Percentiles rank a stretch among this genome's conserved stretches.
phyloP scores from a whole-genome alignment of 805 yeast genomes.

The Trichomonascus vanleenenianus region DNA sequence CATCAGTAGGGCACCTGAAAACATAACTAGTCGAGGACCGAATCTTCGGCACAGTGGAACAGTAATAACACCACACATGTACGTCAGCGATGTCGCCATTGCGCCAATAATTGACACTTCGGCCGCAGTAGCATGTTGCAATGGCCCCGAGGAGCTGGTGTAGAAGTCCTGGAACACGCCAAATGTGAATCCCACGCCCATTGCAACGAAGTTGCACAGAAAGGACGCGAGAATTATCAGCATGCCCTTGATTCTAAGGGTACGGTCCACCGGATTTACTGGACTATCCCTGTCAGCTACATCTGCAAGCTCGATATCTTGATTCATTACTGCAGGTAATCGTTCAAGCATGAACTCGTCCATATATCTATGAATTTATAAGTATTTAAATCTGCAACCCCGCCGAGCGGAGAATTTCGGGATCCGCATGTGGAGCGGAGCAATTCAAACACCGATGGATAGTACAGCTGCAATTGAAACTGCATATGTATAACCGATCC shows the following conservation, averaged over 20 bases:
- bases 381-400: too few relatives aligned
- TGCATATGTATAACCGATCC: too few relatives aligned
- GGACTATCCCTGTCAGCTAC: too few relatives aligned
- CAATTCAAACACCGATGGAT: too few relatives aligned
- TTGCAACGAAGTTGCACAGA: slow-evolving; percentile 14
- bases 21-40: slow-evolving; percentile 6
- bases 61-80: slow-evolving; percentile 9
- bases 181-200: slow-evolving; percentile 17
- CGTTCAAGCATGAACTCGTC: too few relatives aligned
- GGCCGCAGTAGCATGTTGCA: slow-evolving; percentile 7
- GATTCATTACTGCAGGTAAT: too few relatives aligned
- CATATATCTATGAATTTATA: too few relatives aligned
- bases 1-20: slow-evolving; percentile 8
- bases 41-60: slow-evolving; percentile 2
- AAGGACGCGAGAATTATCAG: slow-evolving; percentile 13
- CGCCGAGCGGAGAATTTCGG: too few relatives aligned
- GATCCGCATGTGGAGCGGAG: too few relatives aligned
- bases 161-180: slow-evolving; percentile 20
- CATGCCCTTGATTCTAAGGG: slow-evolving; percentile 1
- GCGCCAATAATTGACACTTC: slow-evolving; percentile 16
- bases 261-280: neutral
- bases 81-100: slow-evolving; percentile 14
- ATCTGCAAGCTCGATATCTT: too few relatives aligned
- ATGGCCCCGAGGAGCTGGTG: slow-evolving; percentile 12
- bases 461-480: too few relatives aligned